Base-by-base conservation (phyloP, 106 monocot species). In the Amphibolis antarctica region DNA sequence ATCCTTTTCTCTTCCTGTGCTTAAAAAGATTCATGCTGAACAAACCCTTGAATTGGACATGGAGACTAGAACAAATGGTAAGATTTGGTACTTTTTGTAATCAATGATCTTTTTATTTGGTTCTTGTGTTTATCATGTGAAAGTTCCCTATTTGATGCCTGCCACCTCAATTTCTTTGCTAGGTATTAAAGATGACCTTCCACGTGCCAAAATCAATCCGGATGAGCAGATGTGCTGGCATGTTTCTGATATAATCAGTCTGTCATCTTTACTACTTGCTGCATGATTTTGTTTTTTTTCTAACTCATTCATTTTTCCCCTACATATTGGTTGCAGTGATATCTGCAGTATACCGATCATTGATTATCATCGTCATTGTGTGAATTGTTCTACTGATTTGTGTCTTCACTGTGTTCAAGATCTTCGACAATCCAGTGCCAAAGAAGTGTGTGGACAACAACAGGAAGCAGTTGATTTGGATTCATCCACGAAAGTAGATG, bases 161-260 rank as follows among this genome's bases (percentile, higher is more conserved):
- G 10, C 36, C 18, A 11, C 5, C 4, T 15, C n/a, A 17, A 21
- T 59, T 9, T 36, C 61, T 67, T 3, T 55, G 28, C 27, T 68
- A 98, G 98, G 98, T 26, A 68, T 75, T 11, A 91, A 82, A 60
- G 69, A 67, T 62, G 90, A 87, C 46, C 82, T 91, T 66, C 84
- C 82, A 12, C 77, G 91, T 72, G 98, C 80, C 68, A 88, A 73
- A 63, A 64, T 98, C 66, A 68, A 79, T 63, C 75, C 82, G 60
- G 98, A 91, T 73, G 85, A 98, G 71, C 91, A 98, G 72, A 91
- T 98, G 81, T 84, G 90, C 70, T 98, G 98, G 98, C 91, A 98
- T 15, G 21, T 57, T 3, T 57, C 18, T 57, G 57, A 7, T 28
- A 25, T 57, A 28, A 23, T 36, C 36, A 36, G 65, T 52, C 13